Percentiles rank a stretch among this genome's conserved stretches.
Conservation (phyloP, 129 eudicot genomes). For the Artemisia argyi region DNA sequence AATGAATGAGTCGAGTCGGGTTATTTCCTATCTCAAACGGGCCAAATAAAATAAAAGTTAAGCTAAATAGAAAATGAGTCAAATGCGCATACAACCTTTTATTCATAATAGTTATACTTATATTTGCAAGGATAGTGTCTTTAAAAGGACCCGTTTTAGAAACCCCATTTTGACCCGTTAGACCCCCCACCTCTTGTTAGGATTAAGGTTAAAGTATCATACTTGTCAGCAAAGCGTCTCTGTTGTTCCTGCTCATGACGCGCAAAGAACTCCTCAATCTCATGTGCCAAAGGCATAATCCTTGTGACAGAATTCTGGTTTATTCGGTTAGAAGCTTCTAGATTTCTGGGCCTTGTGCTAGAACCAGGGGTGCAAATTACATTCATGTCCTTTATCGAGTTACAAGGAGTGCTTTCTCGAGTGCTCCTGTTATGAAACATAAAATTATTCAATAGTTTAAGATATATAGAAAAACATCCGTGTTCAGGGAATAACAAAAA, state of each 20-base stretch:
- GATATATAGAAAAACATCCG: background rate
- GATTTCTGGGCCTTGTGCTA: slow-evolving; percentile 44
- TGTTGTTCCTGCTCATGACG: slow-evolving; percentile 65
- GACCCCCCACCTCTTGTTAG: background rate
- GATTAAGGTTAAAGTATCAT: slow-evolving; percentile 14
- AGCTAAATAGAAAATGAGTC: background rate
- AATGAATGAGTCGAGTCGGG: background rate
- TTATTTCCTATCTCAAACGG: background rate
- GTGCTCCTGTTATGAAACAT: slow-evolving; percentile 57
- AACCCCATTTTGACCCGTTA: background rate
- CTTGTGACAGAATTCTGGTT: slow-evolving; percentile 31
- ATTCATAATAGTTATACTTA: no score
- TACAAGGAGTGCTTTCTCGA: slow-evolving; percentile 92
- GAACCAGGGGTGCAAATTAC: slow-evolving; percentile 58
- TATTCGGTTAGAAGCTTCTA: slow-evolving; percentile 38
- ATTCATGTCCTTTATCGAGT: slow-evolving; percentile 52
- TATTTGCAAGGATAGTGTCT: no score
- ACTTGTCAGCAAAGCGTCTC: slow-evolving; percentile 75
- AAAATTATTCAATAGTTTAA: background rate
- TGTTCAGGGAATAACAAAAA: background rate
- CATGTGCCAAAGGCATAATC: slow-evolving; percentile 60
- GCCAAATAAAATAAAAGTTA: background rate
- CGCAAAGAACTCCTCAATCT: slow-evolving; percentile 77
- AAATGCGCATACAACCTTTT: background rate
- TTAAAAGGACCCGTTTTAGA: background rate